Conservation (phyloP, 768 basidiomycete genomes). For the Dacryopinax spathularia region DNA sequence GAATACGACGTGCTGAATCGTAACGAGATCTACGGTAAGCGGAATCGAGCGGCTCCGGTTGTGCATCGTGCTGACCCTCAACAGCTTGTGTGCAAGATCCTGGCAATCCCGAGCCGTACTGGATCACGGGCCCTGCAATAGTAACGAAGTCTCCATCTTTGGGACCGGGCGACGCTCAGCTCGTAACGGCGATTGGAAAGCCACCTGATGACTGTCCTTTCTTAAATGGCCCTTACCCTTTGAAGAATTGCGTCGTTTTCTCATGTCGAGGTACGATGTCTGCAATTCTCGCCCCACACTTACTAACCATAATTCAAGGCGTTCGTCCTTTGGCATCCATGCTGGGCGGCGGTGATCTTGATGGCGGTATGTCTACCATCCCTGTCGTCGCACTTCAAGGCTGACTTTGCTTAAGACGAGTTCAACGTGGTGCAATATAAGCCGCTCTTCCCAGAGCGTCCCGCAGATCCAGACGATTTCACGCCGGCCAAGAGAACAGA, state of each 20-base stretch:
- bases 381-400: not conserved
- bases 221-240: conserved; percentile 31
- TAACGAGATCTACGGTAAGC: conserved; percentile 53
- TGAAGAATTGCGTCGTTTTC: conserved; percentile 35
- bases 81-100: not conserved
- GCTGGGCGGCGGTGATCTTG: conserved; percentile 55
- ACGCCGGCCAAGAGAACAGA: conserved; percentile 15
- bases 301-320: conserved; percentile 26
- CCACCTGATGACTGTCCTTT: conserved; percentile 41
- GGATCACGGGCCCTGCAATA: not conserved
- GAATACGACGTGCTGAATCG: conserved; percentile 46
- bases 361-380: conserved; percentile 26
- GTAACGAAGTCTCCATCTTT: not conserved
- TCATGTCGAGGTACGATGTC: conserved; percentile 41
- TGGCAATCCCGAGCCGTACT: not conserved
- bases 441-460: conserved; percentile 17
- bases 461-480: conserved; percentile 7
- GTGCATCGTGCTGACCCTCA: not conserved
- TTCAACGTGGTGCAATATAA: conserved; percentile 34
- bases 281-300: not conserved
- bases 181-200: conserved; percentile 41
- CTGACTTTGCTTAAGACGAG: conserved; percentile 23
- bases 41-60: not conserved
- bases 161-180: conserved; percentile 10
- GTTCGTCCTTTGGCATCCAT: conserved; percentile 45